Base-by-base conservation (phyloP, 495 filamentous ascomycete genomes). In the Rhizodiscina lignyota region DNA sequence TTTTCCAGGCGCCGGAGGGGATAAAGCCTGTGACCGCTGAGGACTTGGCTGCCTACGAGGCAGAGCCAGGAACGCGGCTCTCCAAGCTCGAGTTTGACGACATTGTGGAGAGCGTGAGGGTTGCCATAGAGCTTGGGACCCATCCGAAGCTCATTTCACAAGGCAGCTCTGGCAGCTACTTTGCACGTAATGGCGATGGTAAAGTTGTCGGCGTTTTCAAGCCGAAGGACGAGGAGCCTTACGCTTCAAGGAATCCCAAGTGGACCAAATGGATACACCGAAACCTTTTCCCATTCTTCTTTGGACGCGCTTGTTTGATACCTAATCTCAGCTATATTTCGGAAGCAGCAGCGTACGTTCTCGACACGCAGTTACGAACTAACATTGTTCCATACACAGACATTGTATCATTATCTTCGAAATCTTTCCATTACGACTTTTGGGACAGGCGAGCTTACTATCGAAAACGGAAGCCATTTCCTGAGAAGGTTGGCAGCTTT, bases 271-370 rank as follows among this genome's bases (percentile, higher is more conserved):
- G 58, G 58, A 51, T 59, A 35, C 58, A 61, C 43, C 54, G 58
- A 18, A 61, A 59, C 53, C 51, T 99, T 48, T 94, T 99, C 50
- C 89, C 89, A 18, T 99, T 86, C 59, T 94, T 80, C 58, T 99
- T 99, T 45, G 89, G 89, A 6, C 66, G 89, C 43, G 84, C 85
- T 31, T 96, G 89, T 50, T 70, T 99, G 37, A 99, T 99, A 56
- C 89, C 89, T 27, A 99, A 99, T 53, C 66, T 99, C n/a, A 94
- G 85, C 32, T 99, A 99, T 54, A 83, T 99, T 47, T 94, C 86
- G 39, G 89, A 99, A 63, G 89, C 89, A 13, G 89, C 89, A 10
- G 87, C 89, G 27, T 99, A 94, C 53, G 79, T 92, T 2, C 70
- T 99, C 30, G 89, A 99, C 59, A 74, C 73, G 38, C 80, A 87